phyloP scores from a whole-genome alignment of 139 green algal genomes.

The Picochlorum sp. region DNA sequence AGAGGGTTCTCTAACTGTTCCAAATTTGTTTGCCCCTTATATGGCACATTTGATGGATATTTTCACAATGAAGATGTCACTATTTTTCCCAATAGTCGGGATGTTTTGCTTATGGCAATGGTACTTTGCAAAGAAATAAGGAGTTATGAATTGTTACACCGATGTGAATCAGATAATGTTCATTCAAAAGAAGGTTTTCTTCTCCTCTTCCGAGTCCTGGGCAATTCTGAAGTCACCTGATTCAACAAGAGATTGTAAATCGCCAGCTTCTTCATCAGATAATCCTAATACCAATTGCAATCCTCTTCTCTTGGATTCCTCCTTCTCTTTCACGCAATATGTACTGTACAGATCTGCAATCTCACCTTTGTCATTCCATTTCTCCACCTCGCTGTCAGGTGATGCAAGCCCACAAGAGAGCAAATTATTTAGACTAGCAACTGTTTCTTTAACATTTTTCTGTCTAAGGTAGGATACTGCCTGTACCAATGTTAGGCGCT shows the following conservation, averaged over 20 bases:
- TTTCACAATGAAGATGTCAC: neutral
- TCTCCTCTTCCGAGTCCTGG: constrained; percentile 26
- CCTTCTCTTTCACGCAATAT: constrained; percentile 45
- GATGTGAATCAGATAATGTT: neutral
- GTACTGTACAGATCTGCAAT: constrained; percentile 67
- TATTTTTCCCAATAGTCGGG: neutral
- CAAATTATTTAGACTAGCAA: constrained; percentile 50
- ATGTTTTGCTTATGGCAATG: neutral
- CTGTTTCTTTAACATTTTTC: constrained; percentile 43
- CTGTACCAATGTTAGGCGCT: constrained; percentile 70
- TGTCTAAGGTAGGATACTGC: constrained; percentile 53
- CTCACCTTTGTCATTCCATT: constrained; percentile 62
- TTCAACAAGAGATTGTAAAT: constrained; percentile 16
- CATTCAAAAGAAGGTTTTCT: constrained; percentile 25
- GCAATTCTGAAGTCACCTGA: constrained; percentile 26
- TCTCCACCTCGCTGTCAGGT: constrained; percentile 37
- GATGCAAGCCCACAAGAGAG: constrained; percentile 37
- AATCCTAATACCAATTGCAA: constrained; percentile 48
- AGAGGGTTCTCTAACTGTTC: neutral
- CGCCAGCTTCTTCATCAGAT: constrained; percentile 26
- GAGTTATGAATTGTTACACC: neutral
- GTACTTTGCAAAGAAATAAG: neutral
- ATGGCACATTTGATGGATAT: neutral
- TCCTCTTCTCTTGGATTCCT: constrained; percentile 31
- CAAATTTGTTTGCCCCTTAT: neutral